phyloP scores from a whole-genome alignment of 1,284 basidiomycete species.

The Sphaerobolus stellatus region DNA sequence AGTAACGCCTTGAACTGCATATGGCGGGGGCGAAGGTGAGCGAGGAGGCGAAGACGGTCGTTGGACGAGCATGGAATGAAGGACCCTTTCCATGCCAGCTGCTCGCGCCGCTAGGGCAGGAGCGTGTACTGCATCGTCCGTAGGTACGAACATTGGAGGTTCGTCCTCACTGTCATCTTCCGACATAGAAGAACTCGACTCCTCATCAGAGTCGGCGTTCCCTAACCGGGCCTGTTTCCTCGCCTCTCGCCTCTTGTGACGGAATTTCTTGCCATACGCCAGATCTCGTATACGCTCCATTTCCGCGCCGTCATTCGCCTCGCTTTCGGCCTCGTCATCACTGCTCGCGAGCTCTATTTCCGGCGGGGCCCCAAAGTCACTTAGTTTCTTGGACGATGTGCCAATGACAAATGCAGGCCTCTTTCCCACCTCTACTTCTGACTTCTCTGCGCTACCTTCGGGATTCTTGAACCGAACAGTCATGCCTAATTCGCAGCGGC shows the following conservation, averaged over 20 bases:
- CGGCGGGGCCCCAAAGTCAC: conserved; percentile 7
- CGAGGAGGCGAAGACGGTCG: conserved; percentile 53
- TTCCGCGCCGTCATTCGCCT: neutral
- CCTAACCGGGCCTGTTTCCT: neutral
- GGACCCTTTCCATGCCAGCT: conserved; percentile 76
- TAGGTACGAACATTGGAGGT: conserved; percentile 34
- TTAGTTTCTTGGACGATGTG: neutral
- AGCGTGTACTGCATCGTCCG: conserved; percentile 62
- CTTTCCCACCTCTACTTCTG: neutral
- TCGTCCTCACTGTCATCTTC: conserved; percentile 42
- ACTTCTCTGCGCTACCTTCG: neutral
- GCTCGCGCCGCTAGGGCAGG: conserved; percentile 63
- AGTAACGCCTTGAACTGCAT: conserved; percentile 3
- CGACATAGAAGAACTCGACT: neutral
- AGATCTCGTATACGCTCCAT: conserved; percentile 4
- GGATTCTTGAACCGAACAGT: conserved; percentile 47
- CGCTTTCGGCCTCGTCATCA: conserved; percentile 6
- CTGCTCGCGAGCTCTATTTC: conserved; percentile 9
- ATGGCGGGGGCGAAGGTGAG: conserved; percentile 20
- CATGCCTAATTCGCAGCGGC: conserved; percentile 77
- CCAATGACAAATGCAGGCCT: conserved; percentile 7
- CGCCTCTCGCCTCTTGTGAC: neutral
- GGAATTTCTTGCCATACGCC: conserved; percentile 1
- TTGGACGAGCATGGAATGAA: conserved; percentile 76
- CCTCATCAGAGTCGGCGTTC: conserved; percentile 5